Percentiles rank a stretch among this genome's conserved stretches.
Conservation (phyloP, 1,284 basidiomycete genomes). For the Marasmius tenuissimus region DNA sequence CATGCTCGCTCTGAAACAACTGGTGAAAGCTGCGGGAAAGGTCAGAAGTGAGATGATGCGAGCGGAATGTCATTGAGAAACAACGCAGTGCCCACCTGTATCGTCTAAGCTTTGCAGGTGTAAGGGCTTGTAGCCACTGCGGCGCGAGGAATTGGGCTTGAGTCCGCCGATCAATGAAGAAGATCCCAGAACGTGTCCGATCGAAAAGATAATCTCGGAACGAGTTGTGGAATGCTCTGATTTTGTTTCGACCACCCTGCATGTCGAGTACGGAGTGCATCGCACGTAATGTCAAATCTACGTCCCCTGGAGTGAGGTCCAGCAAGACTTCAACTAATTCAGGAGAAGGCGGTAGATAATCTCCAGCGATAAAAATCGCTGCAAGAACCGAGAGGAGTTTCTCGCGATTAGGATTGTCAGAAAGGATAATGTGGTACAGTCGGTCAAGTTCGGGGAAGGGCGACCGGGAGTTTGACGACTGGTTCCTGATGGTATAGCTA, state of each 20-base stretch:
- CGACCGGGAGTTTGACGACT: background rate
- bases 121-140: too few relatives aligned
- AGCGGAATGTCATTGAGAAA: too few relatives aligned
- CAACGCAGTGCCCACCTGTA: too few relatives aligned
- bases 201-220: too few relatives aligned
- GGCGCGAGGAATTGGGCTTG: too few relatives aligned
- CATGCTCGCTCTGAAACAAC: too few relatives aligned
- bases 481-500: background rate
- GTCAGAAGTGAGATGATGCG: too few relatives aligned
- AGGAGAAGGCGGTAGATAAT: background rate
- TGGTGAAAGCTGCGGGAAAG: too few relatives aligned
- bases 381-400: background rate
- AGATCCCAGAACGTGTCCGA: too few relatives aligned
- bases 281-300: background rate
- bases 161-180: too few relatives aligned
- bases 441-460: slow-evolving; percentile 8
- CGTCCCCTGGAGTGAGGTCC: background rate
- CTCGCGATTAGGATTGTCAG: slow-evolving; percentile 4
- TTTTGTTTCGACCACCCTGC: background rate
- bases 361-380: background rate
- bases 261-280: slow-evolving; percentile 1
- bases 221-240: too few relatives aligned
- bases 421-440: slow-evolving; percentile 9
- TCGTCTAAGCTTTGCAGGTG: too few relatives aligned
- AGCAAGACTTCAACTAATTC: background rate